These are phyloP conservation scores for Candida michaelii DNA, from an alignment of 805 yeast species.

Conservation along the genomic window DNA sequence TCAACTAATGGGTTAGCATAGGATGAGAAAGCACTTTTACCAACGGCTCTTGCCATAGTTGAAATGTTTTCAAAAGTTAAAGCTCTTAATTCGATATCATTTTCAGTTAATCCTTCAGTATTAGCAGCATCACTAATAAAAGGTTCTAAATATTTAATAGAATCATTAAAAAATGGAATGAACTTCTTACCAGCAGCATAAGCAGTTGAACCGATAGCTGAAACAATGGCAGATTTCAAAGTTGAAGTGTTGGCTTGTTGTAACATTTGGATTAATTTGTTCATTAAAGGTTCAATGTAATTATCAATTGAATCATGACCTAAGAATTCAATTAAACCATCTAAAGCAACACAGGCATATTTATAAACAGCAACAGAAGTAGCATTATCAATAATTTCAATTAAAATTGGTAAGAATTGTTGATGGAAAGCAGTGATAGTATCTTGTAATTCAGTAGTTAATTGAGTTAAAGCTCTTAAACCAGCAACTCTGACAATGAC, in stretches of 20 bases:
- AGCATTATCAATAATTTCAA: conserved; percentile 83
- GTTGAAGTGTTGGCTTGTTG: conserved; percentile 73
- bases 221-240: conserved; percentile 76
- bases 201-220: conserved; percentile 97
- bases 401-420: conserved; percentile 79
- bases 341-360: conserved; percentile 87
- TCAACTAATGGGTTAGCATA: conserved; percentile 86
- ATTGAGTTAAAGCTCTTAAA: conserved; percentile 70
- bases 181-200: conserved; percentile 90
- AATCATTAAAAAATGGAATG: conserved; percentile 79
- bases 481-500: conserved; percentile 83
- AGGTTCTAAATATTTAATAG: conserved; percentile 79
- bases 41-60: conserved; percentile 95
- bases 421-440: conserved; percentile 82
- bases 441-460: conserved; percentile 84
- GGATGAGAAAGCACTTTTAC: conserved; percentile 81
- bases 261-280: conserved; percentile 81
- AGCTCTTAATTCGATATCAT: conserved; percentile 88
- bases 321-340: conserved; percentile 89
- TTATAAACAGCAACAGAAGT: conserved; percentile 80
- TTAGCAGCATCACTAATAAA: conserved; percentile 68
- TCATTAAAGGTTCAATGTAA: conserved; percentile 87
- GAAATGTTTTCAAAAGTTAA: conserved; percentile 90
- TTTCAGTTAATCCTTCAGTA: conserved; percentile 79
- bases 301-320: conserved; percentile 77